Percentiles rank a stretch among this genome's conserved stretches.
Conservation (phyloP, 2,329 filamentous ascomycete genomes). For the Stagonosporopsis tanaceti region DNA sequence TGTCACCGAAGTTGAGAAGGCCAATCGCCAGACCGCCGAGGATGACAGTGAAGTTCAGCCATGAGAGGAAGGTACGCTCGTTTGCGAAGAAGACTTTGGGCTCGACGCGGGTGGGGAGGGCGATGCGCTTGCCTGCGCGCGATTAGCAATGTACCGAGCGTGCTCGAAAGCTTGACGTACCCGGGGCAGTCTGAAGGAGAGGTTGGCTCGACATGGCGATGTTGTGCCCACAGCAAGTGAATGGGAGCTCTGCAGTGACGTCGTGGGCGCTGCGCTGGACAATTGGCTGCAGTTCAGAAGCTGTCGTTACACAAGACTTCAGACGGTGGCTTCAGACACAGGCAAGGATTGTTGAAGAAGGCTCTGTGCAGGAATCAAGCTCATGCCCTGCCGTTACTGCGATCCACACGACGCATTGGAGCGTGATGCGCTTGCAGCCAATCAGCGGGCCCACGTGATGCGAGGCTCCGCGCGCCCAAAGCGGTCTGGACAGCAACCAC, state of each 20-base stretch:
- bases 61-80: conserved; percentile 98
- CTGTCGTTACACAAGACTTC: conserved; percentile 21
- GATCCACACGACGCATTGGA: conserved; percentile 11
- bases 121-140: conserved; percentile 88
- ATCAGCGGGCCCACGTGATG: conserved; percentile 40
- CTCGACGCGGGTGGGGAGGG: conserved; percentile 95
- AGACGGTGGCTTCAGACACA: conserved; percentile 2
- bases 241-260: conserved; percentile 19
- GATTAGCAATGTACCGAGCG: conserved; percentile 1
- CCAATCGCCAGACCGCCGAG: conserved; percentile 95
- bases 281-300: conserved; percentile 17
- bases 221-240: conserved; percentile 23
- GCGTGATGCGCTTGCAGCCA: conserved; percentile 27
- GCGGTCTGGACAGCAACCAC: conserved; percentile 17
- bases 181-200: conserved; percentile 90
- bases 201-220: conserved; percentile 90
- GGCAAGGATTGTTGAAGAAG: conserved; percentile 9
- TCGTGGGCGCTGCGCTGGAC: conserved; percentile 8
- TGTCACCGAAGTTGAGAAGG: conserved; percentile 97
- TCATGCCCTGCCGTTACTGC: conserved; percentile 7
- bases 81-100: conserved; percentile 99
- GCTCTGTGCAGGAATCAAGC: conserved; percentile 23
- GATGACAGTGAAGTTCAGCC: conserved; percentile 99
- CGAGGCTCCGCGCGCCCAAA: conserved; percentile 11
- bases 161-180: conserved; percentile 59